phyloP scores from a whole-genome alignment of 1,284 basidiomycete genomes.

The Bjerkandera adusta region DNA sequence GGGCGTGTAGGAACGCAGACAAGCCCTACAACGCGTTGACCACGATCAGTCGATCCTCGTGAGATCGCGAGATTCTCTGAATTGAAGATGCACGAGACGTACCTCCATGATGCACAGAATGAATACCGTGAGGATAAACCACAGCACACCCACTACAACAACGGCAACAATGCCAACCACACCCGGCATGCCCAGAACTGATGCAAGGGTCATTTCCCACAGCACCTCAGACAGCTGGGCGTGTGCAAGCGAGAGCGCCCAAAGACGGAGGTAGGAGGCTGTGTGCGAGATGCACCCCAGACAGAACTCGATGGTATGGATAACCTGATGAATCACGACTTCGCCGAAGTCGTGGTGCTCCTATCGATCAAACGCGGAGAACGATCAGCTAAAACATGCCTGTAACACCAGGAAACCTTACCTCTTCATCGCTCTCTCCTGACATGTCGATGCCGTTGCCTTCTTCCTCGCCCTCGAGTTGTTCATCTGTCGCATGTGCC shows the following conservation, averaged over 20 bases:
- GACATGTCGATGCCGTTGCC: slow-evolving; percentile 75
- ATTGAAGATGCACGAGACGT: slow-evolving; percentile 25
- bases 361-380: slow-evolving; percentile 34
- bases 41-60: slow-evolving; percentile 15
- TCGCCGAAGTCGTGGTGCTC: slow-evolving; percentile 90
- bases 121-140: slow-evolving; percentile 79
- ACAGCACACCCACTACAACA: slow-evolving; percentile 68
- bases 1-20: slow-evolving; percentile 93
- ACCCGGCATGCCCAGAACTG: slow-evolving; percentile 54
- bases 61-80: slow-evolving; percentile 2
- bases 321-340: slow-evolving; percentile 94
- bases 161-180: slow-evolving; percentile 61
- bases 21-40: slow-evolving; percentile 71
- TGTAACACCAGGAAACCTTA: slow-evolving; percentile 34
- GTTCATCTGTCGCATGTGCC: slow-evolving; percentile 54
- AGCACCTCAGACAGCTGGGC: slow-evolving; percentile 96
- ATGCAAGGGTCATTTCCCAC: slow-evolving; percentile 81
- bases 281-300: slow-evolving; percentile 99
- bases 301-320: slow-evolving; percentile 99
- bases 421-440: slow-evolving; percentile 68
- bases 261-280: slow-evolving; percentile 97
- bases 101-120: slow-evolving; percentile 95
- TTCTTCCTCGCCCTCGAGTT: slow-evolving; percentile 82
- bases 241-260: slow-evolving; percentile 97
- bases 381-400: slow-evolving; percentile 6